A percentile compares a stretch with the other conserved stretches of the same genome.
Conservation (phyloP, 768 basidiomycete genomes). For the Phanerochaete carnosa region DNA sequence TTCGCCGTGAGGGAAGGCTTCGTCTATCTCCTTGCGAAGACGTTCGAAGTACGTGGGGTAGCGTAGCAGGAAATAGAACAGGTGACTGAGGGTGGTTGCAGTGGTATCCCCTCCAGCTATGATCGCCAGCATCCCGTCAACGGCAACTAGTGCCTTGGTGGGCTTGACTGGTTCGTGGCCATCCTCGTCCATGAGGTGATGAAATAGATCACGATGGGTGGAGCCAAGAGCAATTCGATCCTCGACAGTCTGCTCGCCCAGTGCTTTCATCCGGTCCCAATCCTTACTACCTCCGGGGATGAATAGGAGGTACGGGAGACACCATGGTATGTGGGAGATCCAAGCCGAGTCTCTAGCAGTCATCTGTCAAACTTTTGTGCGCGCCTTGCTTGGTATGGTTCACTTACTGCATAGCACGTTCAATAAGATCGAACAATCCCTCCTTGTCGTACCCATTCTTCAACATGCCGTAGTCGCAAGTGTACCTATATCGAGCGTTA, state of each 20-base stretch:
- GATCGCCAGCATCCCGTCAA: slow-evolving; percentile 12
- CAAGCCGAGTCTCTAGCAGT: slow-evolving; percentile 7
- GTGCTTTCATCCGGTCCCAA: slow-evolving; percentile 8
- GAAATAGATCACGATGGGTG: slow-evolving; percentile 5
- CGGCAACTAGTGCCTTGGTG: slow-evolving; percentile 1
- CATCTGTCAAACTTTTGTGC: background rate
- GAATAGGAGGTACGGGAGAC: slow-evolving; percentile 4
- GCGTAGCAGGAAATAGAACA: slow-evolving; percentile 10
- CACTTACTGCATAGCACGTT: slow-evolving; percentile 9
- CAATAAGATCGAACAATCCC: slow-evolving; percentile 7
- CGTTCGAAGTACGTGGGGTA: slow-evolving; percentile 14
- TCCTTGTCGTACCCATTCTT: slow-evolving; percentile 4
- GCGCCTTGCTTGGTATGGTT: background rate
- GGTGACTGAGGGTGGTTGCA: slow-evolving; percentile 8
- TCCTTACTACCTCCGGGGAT: slow-evolving; percentile 6
- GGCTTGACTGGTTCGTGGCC: slow-evolving; percentile 1
- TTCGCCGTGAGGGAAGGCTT: slow-evolving; percentile 33
- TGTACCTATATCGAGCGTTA: slow-evolving; percentile 5
- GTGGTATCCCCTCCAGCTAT: slow-evolving; percentile 16
- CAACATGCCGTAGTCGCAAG: slow-evolving; percentile 10
- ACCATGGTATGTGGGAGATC: slow-evolving; percentile 14
- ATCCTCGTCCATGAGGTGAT: slow-evolving; percentile 11
- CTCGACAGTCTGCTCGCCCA: slow-evolving; percentile 8
- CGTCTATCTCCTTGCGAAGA: slow-evolving; percentile 39
- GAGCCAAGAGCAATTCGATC: background rate